phyloP scores from a whole-genome alignment of 345 rosid genomes.

The Eucalyptus pauciflora region DNA sequence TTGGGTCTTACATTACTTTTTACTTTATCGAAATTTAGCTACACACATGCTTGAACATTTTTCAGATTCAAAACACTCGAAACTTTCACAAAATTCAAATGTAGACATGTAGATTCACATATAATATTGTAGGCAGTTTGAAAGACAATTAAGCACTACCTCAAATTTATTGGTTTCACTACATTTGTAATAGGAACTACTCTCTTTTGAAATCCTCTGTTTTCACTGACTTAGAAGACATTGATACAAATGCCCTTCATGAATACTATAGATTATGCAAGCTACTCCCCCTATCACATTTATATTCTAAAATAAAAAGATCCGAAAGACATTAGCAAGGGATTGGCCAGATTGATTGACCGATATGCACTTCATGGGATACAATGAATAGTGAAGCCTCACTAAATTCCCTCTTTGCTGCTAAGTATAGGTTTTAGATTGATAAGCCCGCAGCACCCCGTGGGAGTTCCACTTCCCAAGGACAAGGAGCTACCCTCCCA shows the following conservation, averaged over 20 bases:
- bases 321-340: not conserved
- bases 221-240: not conserved
- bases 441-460: not conserved
- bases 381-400: not conserved
- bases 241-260: not conserved
- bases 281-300: not conserved
- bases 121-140: not conserved
- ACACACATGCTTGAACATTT: not conserved
- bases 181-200: not conserved
- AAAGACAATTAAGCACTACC: not conserved
- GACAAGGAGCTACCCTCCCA: not conserved
- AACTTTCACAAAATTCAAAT: not conserved
- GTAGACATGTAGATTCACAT: not conserved
- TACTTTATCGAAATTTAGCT: not conserved
- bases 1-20: not conserved
- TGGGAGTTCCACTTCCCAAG: not conserved
- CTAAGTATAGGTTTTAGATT: not conserved
- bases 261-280: not conserved
- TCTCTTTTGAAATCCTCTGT: not conserved
- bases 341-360: not conserved
- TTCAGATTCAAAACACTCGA: not conserved
- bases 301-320: not conserved
- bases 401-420: not conserved
- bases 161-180: constrained; percentile 6
- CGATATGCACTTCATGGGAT: not conserved